Conservation (phyloP, 2,329 filamentous ascomycete species). For the Neopestalotiopsis rosae region DNA sequence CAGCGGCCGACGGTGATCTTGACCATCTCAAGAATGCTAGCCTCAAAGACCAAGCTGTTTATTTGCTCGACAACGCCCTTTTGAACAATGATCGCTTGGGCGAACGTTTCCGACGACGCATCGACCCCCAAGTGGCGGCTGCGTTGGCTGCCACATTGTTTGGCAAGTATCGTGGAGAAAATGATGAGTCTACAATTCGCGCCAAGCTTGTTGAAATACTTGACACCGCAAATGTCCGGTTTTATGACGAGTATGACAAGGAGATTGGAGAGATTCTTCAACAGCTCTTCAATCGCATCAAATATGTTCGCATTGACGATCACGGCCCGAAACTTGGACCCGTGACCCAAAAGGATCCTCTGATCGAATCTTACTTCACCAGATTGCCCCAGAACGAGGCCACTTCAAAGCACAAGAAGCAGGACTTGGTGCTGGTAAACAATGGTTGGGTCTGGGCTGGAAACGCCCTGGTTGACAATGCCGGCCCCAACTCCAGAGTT, state of each 20-base stretch:
- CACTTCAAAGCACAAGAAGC: constrained; percentile 77
- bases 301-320: constrained; percentile 92
- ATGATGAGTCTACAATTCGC: constrained; percentile 57
- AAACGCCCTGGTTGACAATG: constrained; percentile 92
- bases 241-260: constrained; percentile 90
- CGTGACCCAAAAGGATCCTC: constrained; percentile 76
- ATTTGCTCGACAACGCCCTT: constrained; percentile 73
- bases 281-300: constrained; percentile 91
- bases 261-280: constrained; percentile 85
- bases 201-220: constrained; percentile 68
- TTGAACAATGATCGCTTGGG: constrained; percentile 76
- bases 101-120: constrained; percentile 74
- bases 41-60: constrained; percentile 60
- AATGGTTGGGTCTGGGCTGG: constrained; percentile 99
- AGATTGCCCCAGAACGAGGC: constrained; percentile 79
- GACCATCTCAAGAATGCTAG: constrained; percentile 52
- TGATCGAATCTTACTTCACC: constrained; percentile 96
- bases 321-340: constrained; percentile 86
- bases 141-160: constrained; percentile 69
- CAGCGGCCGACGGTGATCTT: constrained; percentile 48
- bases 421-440: constrained; percentile 84
- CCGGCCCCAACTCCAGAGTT: constrained; percentile 85
- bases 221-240: constrained; percentile 83
- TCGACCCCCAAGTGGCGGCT: constrained; percentile 74
- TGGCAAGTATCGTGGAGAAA: constrained; percentile 68